Evolutionary conservation across 2,329 filamentous ascomycete genomes (phyloP), one percentile per base, ranked within the genome.

Genomic region (Botrytis galanthina): DNA sequence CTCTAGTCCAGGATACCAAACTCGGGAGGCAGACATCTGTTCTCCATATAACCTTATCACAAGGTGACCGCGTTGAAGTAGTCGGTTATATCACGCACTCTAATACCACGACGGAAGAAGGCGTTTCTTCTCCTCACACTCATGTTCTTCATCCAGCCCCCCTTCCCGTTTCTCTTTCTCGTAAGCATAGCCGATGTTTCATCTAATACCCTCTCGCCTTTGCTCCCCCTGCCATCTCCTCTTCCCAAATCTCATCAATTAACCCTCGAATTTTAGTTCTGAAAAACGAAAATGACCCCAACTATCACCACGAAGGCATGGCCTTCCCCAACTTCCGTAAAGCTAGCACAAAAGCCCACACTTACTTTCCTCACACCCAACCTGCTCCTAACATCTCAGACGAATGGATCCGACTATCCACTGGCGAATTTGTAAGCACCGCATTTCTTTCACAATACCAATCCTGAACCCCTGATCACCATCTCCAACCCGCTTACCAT

Each of bases 361-460:
- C 87, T 37, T 87, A 85, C 78, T 84, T 88, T 69, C 87, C 88
- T 35, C 61, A 83, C 29, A 85, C 85, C 0, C 84, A 86, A 70
- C 78, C 76, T 26, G 73, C 78, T 16, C 79, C 77, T 18, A 82
- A 81, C 66, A 80, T 84, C 44, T 83, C 88, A 6, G 91, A 94
- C 79, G 85, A 92, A 80, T 95, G 92, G 92, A 83, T 92, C 5
- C 86, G 88, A 39, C 86, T 92, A 72, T 81, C 84, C 1, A 88
- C 87, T 22, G 86, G 86, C 1, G 87, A 88, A 74, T 86, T 22
- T 20, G 66, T 69, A 69, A 69, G 66, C 35, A 22, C 18, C 48
- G 39, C 2, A 29, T 44, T 37, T 42, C n/a, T 16, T 9, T 29
- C 22, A 37, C 29, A 9, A 57, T 57, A 6, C 46, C 22, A 4